Evolutionary conservation across 208 protist genomes (phyloP), one percentile per base, ranked within the genome.

Genomic region (Zelonia costaricensis): DNA sequence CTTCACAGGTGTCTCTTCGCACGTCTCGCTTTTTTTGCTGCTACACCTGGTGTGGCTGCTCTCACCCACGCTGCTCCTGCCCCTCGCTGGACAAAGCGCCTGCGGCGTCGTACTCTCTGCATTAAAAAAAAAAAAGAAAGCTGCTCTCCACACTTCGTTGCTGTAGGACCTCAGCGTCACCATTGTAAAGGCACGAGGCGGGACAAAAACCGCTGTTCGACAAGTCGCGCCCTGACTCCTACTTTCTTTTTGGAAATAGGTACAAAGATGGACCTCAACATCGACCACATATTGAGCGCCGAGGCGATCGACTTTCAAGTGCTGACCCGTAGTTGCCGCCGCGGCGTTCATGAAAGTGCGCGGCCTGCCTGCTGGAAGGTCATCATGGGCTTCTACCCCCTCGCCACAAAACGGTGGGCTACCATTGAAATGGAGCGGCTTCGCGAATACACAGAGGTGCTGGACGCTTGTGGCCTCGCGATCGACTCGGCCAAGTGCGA

Each of bases 331-430:
- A 57, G 87, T 35, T 88, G 80, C 51, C 71, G 82, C 7, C 69
- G 75, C 20, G 88, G 88, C 4, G 54, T 91, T 3, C 61, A 82
- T 3, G 66, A 82, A 25, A 58, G 42, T 16, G 47, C 61, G 0
- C 77, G 89, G 3, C 58, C 72, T 1, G 44, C 28, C 7, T 84
- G 65, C 35, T 95, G 89, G 89, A 85, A 91, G 47, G 45, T 93
- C 3, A 74, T 95, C 2, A 78, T 95, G 49, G 90, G 86, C 1
- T 87, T 88, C 49, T 76, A 88, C 27, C 71, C 90, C 13, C 36
- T 59, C 2, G 53, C 61, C 3, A 20, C 54, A 22, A 31, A 25
- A 0, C 42, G 35, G 10, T 93, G 89, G 86, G 33, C 48, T 5
- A 45, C 28, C 8, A 60, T 83, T n/a, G 63, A 74, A 27, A 51